These are phyloP conservation scores for Metschnikowia similis DNA, from an alignment of 805 yeast species.

Conservation along the genomic window DNA sequence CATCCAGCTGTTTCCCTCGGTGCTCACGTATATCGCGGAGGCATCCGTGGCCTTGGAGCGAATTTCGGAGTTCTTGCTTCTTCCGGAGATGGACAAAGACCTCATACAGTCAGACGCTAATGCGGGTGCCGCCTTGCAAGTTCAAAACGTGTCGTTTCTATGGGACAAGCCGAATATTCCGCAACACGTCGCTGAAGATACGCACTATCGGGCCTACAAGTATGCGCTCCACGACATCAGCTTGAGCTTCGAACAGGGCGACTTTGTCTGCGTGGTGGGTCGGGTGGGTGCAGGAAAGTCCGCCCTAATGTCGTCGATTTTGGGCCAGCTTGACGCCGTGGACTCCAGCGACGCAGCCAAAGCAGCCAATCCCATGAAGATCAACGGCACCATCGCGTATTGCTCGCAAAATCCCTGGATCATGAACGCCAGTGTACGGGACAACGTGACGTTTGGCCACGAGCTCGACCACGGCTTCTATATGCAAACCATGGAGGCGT, in stretches of 20 bases:
- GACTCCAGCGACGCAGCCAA: conserved; percentile 3
- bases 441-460: conserved; percentile 37
- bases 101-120: conserved; percentile 6
- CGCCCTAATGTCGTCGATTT: conserved; percentile 11
- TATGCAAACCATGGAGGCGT: conserved; percentile 31
- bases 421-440: conserved; percentile 36
- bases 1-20: conserved; percentile 53
- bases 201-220: conserved; percentile 23
- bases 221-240: conserved; percentile 11
- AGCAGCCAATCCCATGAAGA: conserved; percentile 12
- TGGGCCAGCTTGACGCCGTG: conserved; percentile 16
- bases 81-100: conserved; percentile 16
- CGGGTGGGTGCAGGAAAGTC: conserved; percentile 17
- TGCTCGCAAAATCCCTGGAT: conserved; percentile 42
- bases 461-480: conserved; percentile 28
- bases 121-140: conserved; percentile 1
- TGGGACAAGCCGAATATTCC: conserved; percentile 9
- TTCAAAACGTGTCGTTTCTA: conserved; percentile 12
- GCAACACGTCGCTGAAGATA: conserved; percentile 5
- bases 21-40: conserved; percentile 55
- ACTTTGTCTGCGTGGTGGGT: conserved; percentile 16
- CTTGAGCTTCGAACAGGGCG: conserved; percentile 10
- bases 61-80: conserved; percentile 43
- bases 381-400: conserved; percentile 35
- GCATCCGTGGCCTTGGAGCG: conserved; percentile 56